Evolutionary conservation across 129 eudicot genomes (phyloP), one percentile per base, ranked within the genome.

Genomic region (Saposhnikovia divaricata): DNA sequence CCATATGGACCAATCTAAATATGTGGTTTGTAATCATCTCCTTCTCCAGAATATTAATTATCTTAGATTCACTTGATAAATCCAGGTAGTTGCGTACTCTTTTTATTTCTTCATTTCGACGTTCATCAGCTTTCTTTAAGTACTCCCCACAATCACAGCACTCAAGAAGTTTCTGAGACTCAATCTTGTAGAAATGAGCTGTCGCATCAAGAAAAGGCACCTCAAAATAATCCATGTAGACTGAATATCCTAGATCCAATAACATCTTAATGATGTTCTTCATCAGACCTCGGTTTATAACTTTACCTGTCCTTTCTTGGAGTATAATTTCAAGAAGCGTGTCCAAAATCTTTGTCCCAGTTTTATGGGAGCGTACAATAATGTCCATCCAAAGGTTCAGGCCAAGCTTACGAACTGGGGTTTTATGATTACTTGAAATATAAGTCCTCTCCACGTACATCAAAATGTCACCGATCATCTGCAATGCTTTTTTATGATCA

Each of bases 1-100:
- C 97, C 95, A 89, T 90, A 77, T 92, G 87, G 42, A 89, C 93
- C 25, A 92, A 69, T 70, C 95, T 82, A 27, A 74, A 87, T 95
- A 89, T 89, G 79, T 92, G 95, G 70, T 82, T 92, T 73, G 81
- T 89, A 85, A 92, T 92, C 97, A 88, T 92, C 89, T 92, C 95
- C 70, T 84, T 89, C 80, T 92, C 95, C 46, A 92, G 91, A 19
- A 89, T 92, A 82, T 82, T 81, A 21, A 88, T 90, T 31, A 92
- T 92, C 84, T 88, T 89, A 19, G 69, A 44, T 84, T 91, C 91
- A 78, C 85, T 91, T 68, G 77, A 87, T 21, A 79, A 61, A 80
- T 89, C 95, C 83, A 92, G 79, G 76, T 89, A 91, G 70, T 87
- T 90, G 0, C 91, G 86, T 18, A 90, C 92, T 82, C 37, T 94